Base-by-base conservation (phyloP, 2,329 filamentous ascomycete species). In the Graphium sp. region DNA sequence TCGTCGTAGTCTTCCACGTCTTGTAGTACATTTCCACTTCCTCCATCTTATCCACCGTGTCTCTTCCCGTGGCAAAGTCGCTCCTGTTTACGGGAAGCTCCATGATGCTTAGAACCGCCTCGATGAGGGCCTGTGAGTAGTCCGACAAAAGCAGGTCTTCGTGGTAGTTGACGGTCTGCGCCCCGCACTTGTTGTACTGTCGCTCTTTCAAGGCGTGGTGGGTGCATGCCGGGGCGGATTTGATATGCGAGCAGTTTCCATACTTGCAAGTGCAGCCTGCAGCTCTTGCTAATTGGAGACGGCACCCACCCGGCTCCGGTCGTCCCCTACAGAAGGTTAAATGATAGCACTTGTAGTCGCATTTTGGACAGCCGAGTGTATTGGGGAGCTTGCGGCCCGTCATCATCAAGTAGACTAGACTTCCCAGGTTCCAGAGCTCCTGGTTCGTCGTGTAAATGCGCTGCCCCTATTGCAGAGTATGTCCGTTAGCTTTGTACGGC, bases 351-450 rank as follows among this genome's bases (percentile, higher is more conserved):
- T 31, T 15, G 23, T 31, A 22, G 14, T 22, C n/a, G 29, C 29
- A 31, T 18, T n/a, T 15, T 3, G 7, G 4, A 24, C 29, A 31
- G 12, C 29, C 29, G 10, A 12, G 9, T n/a, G 13, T 19, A 15
- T 23, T 17, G 5, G 29, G 29, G 4, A 24, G 29, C n/a, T 24
- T 18, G 14, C 12, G 22, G 19, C 47, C 46, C 7, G 39, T 43
- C 55, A 60, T 60, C 56, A 60, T 59, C 28, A 41, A 45, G 35
- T 51, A 53, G 25, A 60, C 34, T 17, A 54, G 37, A 11, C 34
- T 39, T 19, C 53, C 56, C 18, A 60, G 43, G 16, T 46, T 43
- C 38, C 40, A 50, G 19, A 58, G 37, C 29, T 60, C 56, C 21
- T 45, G 44, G 14, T 43, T 44, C 15, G 46, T 37, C 2, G 50